Evolutionary conservation across 192 early-diverging fungal genomes (phyloP).

Genomic region (Rhizophlyctis rosea): DNA sequence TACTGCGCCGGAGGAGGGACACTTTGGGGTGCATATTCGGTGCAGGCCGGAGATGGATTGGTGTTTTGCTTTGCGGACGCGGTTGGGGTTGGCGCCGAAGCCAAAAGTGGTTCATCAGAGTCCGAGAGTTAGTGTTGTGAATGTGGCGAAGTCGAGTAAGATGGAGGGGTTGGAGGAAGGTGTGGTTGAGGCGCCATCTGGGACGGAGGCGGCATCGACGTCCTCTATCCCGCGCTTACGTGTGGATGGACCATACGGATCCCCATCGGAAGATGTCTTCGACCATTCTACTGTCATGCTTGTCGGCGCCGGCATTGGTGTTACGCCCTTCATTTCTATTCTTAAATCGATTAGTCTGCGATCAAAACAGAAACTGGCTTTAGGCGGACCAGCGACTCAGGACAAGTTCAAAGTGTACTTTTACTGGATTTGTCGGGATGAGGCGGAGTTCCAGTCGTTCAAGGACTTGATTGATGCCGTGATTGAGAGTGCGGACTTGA

Average conservation of each 20-base stretch:
- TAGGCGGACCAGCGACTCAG: neutral
- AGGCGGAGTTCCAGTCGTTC: constrained; percentile 31
- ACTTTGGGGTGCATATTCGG: constrained; percentile 35
- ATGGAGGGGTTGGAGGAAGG: neutral
- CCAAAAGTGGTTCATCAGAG: constrained; percentile 1
- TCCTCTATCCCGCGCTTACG: constrained; percentile 44
- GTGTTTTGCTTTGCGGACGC: constrained; percentile 13
- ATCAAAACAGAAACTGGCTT: neutral
- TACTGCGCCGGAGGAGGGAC: constrained; percentile 31
- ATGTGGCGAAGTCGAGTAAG: neutral
- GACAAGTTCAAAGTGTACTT: constrained; percentile 32
- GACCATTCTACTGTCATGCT: constrained; percentile 33
- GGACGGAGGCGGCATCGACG: neutral
- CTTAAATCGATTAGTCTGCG: constrained; percentile 29
- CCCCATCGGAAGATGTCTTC: constrained; percentile 50
- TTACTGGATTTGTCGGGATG: constrained; percentile 39
- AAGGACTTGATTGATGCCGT: constrained; percentile 41
- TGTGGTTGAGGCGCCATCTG: neutral
- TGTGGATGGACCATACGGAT: constrained; percentile 72
- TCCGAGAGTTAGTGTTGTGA: no score
- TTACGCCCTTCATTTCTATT: constrained; percentile 37
- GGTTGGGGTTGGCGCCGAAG: constrained; percentile 2
- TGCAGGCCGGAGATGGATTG: constrained; percentile 30
- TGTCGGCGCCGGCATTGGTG: constrained; percentile 38
- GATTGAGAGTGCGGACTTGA: constrained; percentile 14